A percentile compares a stretch with the other conserved stretches of the same genome.
Conservation (phyloP, 2,329 filamentous ascomycete genomes). For the Tolypocladium sp. region DNA sequence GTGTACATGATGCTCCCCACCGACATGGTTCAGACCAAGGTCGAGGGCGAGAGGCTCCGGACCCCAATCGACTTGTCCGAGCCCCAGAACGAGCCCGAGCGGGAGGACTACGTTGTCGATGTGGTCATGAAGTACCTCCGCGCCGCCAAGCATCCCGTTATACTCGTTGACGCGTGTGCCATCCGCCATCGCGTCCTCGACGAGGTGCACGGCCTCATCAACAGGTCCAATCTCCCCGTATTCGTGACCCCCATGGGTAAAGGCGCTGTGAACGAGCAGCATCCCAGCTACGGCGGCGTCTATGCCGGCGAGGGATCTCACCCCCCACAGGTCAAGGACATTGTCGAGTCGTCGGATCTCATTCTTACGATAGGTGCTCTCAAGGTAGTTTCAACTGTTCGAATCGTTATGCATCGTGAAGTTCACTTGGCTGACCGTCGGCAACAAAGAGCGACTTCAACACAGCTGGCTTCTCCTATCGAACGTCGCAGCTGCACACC, state of each 20-base stretch:
- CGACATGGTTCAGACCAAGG: conserved; percentile 67
- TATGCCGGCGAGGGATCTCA: conserved; percentile 74
- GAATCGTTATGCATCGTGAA: background rate
- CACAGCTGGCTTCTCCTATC: conserved; percentile 74
- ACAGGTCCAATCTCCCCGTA: conserved; percentile 66
- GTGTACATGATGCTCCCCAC: conserved; percentile 80
- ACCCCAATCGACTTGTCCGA: conserved; percentile 59
- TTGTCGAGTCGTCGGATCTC: conserved; percentile 61
- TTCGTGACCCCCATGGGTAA: conserved; percentile 93
- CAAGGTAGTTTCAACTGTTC: conserved; percentile 23
- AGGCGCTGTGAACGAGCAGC: conserved; percentile 68
- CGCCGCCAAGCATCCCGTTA: conserved; percentile 63
- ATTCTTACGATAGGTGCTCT: conserved; percentile 61
- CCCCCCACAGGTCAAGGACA: conserved; percentile 49
- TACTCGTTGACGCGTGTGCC: conserved; percentile 77
- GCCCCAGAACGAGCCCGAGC: conserved; percentile 56
- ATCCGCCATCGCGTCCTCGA: conserved; percentile 65
- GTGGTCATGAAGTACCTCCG: conserved; percentile 66
- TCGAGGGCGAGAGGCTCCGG: conserved; percentile 65
- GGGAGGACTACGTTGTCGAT: conserved; percentile 75
- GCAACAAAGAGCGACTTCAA: conserved; percentile 61
- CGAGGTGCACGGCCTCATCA: conserved; percentile 64
- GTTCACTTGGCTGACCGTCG: background rate
- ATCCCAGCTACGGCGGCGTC: conserved; percentile 71
- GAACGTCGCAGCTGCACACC: conserved; percentile 64